Evolutionary conservation across 495 filamentous ascomycete species (phyloP).

Genomic region (Daldinia caldariorum): DNA sequence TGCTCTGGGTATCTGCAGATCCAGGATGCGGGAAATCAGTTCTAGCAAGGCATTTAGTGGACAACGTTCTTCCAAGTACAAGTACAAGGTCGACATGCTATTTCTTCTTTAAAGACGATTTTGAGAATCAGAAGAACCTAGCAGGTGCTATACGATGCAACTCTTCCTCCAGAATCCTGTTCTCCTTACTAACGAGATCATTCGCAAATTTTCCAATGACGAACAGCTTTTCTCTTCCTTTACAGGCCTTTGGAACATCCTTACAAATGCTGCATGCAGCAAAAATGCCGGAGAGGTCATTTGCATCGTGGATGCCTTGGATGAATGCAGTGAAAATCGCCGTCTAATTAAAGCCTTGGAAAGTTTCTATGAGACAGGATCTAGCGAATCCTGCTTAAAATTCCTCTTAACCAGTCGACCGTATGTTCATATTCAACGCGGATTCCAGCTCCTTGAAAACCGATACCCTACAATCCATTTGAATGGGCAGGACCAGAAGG

Average conservation of each 20-base stretch:
- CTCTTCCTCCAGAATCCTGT: conserved; percentile 50
- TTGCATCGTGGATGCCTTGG: conserved; percentile 62
- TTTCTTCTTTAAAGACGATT: conserved; percentile 38
- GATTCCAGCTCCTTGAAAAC: conserved; percentile 45
- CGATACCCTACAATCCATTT: conserved; percentile 52
- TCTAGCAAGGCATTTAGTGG: neutral
- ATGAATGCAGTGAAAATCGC: conserved; percentile 47
- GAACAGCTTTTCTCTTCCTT: conserved; percentile 47
- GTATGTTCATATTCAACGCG: conserved; percentile 50
- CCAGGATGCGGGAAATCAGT: neutral
- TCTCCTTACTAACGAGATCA: conserved; percentile 48
- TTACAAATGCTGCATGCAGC: conserved; percentile 48
- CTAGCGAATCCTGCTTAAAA: conserved; percentile 47
- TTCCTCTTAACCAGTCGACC: conserved; percentile 63
- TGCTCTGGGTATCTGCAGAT: neutral
- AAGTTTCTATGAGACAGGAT: conserved; percentile 22
- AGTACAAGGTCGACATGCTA: neutral
- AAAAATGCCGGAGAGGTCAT: conserved; percentile 57
- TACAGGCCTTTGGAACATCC: conserved; percentile 54
- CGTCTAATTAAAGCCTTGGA: conserved; percentile 28
- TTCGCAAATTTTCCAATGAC: conserved; percentile 37
- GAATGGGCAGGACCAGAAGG: conserved; percentile 47
- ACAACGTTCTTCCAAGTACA: neutral
- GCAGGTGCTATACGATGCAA: conserved; percentile 55
- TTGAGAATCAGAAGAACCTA: conserved; percentile 54